phyloP scores from a whole-genome alignment of 257 asterid species.

The Catharanthus roseus region DNA sequence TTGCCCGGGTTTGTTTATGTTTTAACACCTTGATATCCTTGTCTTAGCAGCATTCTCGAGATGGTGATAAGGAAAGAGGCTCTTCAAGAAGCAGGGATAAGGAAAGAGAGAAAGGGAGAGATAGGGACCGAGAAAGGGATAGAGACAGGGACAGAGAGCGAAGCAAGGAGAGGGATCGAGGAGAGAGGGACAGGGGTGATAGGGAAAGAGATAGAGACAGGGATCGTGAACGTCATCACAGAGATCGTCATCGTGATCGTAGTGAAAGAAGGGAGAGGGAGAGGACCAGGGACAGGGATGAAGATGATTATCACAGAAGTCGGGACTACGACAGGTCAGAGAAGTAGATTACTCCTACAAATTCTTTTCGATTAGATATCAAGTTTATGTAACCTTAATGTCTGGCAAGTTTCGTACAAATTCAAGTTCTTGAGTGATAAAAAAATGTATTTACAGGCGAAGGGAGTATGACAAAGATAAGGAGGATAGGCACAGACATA shows the following conservation, averaged over 20 bases:
- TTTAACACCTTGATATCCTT: not conserved
- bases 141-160: conserved; percentile 7
- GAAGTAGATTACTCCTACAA: no score
- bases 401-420: not conserved
- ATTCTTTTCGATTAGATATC: not conserved
- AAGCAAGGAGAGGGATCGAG: conserved; percentile 23
- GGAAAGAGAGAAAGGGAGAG: conserved; percentile 38
- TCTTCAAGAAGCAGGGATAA: conserved; percentile 39
- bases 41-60: conserved; percentile 27
- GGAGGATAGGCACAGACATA: conserved; percentile 58
- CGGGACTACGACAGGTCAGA: conserved; percentile 74
- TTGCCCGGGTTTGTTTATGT: not conserved
- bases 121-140: conserved; percentile 35
- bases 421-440: not conserved
- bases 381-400: not conserved
- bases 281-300: conserved; percentile 49
- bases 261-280: conserved; percentile 66
- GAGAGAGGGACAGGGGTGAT: conserved; percentile 27
- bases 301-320: conserved; percentile 47
- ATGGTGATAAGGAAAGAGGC: conserved; percentile 22
- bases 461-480: conserved; percentile 64
- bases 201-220: conserved; percentile 51
- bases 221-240: conserved; percentile 60
- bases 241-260: conserved; percentile 66
- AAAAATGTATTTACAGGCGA: conserved; percentile 38